Percentiles rank a stretch among this genome's conserved stretches.
Conservation (phyloP, 2,329 filamentous ascomycete species). For the Apiospora saccharicola region DNA sequence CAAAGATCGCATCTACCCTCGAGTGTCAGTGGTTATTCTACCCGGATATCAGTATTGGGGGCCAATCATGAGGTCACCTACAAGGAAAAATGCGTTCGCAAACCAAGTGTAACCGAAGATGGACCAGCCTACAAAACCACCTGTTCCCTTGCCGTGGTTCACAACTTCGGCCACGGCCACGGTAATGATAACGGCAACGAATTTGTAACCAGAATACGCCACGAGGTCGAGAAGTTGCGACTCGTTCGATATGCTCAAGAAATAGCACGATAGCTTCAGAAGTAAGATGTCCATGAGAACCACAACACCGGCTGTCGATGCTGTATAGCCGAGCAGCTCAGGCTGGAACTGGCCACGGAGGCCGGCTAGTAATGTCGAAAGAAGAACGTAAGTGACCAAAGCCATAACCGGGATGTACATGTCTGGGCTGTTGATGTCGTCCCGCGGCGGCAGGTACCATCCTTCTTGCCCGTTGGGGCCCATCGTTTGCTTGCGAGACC, state of each 20-base stretch:
- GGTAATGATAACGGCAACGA: constrained; percentile 93
- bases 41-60: neutral
- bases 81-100: constrained; percentile 94
- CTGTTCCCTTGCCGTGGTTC: constrained; percentile 81
- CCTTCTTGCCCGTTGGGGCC: constrained; percentile 74
- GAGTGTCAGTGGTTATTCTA: neutral
- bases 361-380: constrained; percentile 89
- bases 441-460: constrained; percentile 88
- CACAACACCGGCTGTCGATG: constrained; percentile 82
- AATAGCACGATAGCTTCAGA: constrained; percentile 90
- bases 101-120: constrained; percentile 92
- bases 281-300: constrained; percentile 89
- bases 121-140: constrained; percentile 87
- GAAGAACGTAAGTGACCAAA: constrained; percentile 93
- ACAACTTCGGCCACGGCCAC: constrained; percentile 80
- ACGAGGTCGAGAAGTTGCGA: constrained; percentile 93
- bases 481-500: constrained; percentile 87
- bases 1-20: constrained; percentile 80
- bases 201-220: constrained; percentile 98
- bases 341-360: constrained; percentile 92
- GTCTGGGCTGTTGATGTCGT: constrained; percentile 97
- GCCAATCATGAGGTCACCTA: constrained; percentile 56
- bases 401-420: constrained; percentile 99
- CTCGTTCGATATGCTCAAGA: constrained; percentile 91
- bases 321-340: constrained; percentile 89